phyloP scores from a whole-genome alignment of 2,329 filamentous ascomycete genomes.

The Penicillium sp. region DNA sequence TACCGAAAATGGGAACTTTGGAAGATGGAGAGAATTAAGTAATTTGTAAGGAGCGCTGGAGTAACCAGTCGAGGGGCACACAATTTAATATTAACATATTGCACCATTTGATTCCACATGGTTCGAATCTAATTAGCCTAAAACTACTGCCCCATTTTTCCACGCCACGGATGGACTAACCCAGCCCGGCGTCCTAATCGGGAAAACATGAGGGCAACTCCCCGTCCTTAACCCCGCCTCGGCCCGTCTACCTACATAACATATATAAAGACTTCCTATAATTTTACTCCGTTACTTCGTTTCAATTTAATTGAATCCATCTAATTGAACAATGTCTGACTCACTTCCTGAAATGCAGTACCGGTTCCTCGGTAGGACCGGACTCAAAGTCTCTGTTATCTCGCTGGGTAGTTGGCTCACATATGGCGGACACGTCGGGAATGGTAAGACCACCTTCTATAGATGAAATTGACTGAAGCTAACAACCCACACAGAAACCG shows the following conservation, averaged over 20 bases:
- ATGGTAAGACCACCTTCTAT: slow-evolving; percentile 46
- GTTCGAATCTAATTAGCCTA: slow-evolving; percentile 4
- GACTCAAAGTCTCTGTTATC: slow-evolving; percentile 71
- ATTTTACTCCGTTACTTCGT: too few relatives aligned
- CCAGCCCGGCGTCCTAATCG: slow-evolving; percentile 13
- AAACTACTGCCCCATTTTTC: not conserved
- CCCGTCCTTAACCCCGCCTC: slow-evolving; percentile 13
- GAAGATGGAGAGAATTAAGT: not conserved
- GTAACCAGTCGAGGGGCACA: too few relatives aligned
- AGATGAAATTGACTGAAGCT: not conserved
- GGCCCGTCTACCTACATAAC: slow-evolving; percentile 1
- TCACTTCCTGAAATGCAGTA: slow-evolving; percentile 49
- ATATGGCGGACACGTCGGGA: slow-evolving; percentile 70
- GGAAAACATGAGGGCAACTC: slow-evolving; percentile 2
- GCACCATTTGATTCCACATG: not conserved
- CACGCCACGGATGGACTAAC: not conserved
- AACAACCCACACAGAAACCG: slow-evolving; percentile 23
- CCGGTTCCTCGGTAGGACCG: slow-evolving; percentile 67
- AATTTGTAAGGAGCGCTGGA: not conserved
- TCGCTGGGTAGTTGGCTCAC: slow-evolving; percentile 64
- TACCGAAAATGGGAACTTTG: not conserved
- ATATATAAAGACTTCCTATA: not conserved
- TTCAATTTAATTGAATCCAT: not conserved
- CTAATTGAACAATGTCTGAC: slow-evolving; percentile 16
- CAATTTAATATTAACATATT: not conserved